Evolutionary conservation across 179 eudicot species (phyloP).

Genomic region (Beta macrorhiza): DNA sequence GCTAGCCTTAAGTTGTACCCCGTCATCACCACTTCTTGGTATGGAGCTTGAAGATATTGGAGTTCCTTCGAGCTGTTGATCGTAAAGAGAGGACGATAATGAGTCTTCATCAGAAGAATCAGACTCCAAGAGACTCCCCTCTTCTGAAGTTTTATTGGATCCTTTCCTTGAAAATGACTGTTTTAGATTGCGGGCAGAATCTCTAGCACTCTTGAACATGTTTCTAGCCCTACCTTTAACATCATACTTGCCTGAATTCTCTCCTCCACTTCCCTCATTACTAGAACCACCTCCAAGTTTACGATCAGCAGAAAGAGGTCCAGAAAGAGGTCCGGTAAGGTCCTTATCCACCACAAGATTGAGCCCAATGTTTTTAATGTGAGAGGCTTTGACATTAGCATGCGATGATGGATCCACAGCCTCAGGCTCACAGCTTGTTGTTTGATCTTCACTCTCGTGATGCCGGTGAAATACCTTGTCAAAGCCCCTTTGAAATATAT

Average conservation of each 20-base stretch:
- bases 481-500: constrained; percentile 51
- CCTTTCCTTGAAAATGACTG: constrained; percentile 46
- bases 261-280: constrained; percentile 38
- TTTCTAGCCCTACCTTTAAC: constrained; percentile 47
- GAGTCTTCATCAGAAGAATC: constrained; percentile 49
- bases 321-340: constrained; percentile 22
- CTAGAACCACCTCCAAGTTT: constrained; percentile 31
- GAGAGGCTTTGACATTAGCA: constrained; percentile 36
- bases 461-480: constrained; percentile 52
- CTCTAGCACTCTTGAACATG: constrained; percentile 52
- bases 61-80: constrained; percentile 21
- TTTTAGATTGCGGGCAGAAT: constrained; percentile 53
- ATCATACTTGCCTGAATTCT: constrained; percentile 35
- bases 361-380: constrained; percentile 39
- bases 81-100: constrained; percentile 29
- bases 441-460: constrained; percentile 34
- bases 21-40: constrained; percentile 6
- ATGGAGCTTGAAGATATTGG: constrained; percentile 26
- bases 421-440: constrained; percentile 13
- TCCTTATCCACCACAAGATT: constrained; percentile 51
- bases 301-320: constrained; percentile 15
- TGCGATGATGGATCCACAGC: constrained; percentile 43
- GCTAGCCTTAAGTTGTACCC: constrained; percentile 1
- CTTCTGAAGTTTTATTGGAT: constrained; percentile 34
- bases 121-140: constrained; percentile 22